Evolutionary conservation across 352 stramenopile genomes (phyloP).

Genomic region (Phytophthora ohioensis): DNA sequence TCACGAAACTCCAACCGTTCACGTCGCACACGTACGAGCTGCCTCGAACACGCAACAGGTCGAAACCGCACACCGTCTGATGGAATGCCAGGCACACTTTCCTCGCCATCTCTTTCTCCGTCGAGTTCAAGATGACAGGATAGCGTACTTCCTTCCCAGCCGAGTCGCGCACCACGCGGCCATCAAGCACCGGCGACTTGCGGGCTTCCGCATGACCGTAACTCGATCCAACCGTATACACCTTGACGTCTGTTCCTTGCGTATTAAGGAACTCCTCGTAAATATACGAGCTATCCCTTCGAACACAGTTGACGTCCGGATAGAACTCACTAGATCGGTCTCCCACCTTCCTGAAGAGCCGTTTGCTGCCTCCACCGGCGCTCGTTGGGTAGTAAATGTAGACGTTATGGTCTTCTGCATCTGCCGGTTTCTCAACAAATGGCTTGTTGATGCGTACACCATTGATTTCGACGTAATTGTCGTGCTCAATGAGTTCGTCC

Average conservation of each 20-base stretch:
- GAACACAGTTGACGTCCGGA: slow-evolving; percentile 96
- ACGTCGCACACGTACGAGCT: slow-evolving; percentile 99
- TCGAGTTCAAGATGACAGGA: slow-evolving; percentile 98
- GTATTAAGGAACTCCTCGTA: slow-evolving; percentile 99
- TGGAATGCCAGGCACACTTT: slow-evolving; percentile 96
- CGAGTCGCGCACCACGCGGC: slow-evolving; percentile 92
- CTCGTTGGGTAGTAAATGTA: slow-evolving; percentile 99
- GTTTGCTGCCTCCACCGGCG: slow-evolving; percentile 98
- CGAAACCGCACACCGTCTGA: slow-evolving; percentile 99
- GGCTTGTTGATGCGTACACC: slow-evolving; percentile 98
- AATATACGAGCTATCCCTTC: slow-evolving; percentile 95
- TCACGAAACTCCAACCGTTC: slow-evolving; percentile 99
- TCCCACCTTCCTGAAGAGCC: slow-evolving; percentile 98
- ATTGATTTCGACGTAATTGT: slow-evolving; percentile 93
- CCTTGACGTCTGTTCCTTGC: slow-evolving; percentile 99
- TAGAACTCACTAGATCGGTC: slow-evolving; percentile 97
- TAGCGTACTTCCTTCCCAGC: slow-evolving; percentile 99
- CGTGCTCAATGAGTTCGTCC: slow-evolving; percentile 77
- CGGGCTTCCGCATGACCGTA: slow-evolving; percentile 99
- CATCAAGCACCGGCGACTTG: slow-evolving; percentile 99
- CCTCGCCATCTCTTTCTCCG: slow-evolving; percentile 99
- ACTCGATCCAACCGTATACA: slow-evolving; percentile 98
- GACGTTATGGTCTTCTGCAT: slow-evolving; percentile 99
- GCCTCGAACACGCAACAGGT: slow-evolving; percentile 95
- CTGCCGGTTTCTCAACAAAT: slow-evolving; percentile 99